Percentiles rank a stretch among this genome's conserved stretches.
Conservation (phyloP, 2,329 filamentous ascomycete genomes). For the Aspergillus oerlinghausenensis region DNA sequence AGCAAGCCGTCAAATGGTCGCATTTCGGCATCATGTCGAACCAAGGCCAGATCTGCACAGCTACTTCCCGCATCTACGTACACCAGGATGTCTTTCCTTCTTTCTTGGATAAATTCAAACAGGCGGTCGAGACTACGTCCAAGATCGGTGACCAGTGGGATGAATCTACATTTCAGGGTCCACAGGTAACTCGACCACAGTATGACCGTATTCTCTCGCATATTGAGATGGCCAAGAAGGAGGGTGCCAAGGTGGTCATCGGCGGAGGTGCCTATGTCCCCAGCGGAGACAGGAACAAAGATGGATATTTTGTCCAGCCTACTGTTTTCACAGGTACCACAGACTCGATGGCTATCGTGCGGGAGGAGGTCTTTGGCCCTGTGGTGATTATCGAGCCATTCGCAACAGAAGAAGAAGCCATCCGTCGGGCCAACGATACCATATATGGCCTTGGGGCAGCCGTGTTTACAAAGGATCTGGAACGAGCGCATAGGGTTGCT, state of each 20-base stretch:
- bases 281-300: constrained; percentile 51
- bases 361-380: constrained; percentile 60
- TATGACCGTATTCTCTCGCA: constrained; percentile 58
- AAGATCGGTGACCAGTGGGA: constrained; percentile 34
- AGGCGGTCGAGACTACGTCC: constrained; percentile 26
- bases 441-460: constrained; percentile 33
- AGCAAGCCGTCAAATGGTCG: constrained; percentile 67
- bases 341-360: constrained; percentile 55
- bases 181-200: constrained; percentile 33
- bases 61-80: constrained; percentile 50
- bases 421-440: constrained; percentile 56
- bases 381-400: constrained; percentile 57
- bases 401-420: constrained; percentile 55
- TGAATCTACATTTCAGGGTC: constrained; percentile 35
- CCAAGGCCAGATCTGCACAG: constrained; percentile 33
- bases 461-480: constrained; percentile 51
- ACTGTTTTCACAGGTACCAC: constrained; percentile 57
- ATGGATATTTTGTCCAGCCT: constrained; percentile 61
- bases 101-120: constrained; percentile 29
- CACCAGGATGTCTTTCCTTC: constrained; percentile 44
- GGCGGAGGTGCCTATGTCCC: constrained; percentile 52
- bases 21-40: constrained; percentile 51
- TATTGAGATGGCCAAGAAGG: constrained; percentile 64
- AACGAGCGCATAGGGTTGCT: constrained; percentile 54
- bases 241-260: constrained; percentile 61